Evolutionary conservation across 2,329 filamentous ascomycete genomes (phyloP), one percentile per base, ranked within the genome.

Genomic region (Thelonectria olida): DNA sequence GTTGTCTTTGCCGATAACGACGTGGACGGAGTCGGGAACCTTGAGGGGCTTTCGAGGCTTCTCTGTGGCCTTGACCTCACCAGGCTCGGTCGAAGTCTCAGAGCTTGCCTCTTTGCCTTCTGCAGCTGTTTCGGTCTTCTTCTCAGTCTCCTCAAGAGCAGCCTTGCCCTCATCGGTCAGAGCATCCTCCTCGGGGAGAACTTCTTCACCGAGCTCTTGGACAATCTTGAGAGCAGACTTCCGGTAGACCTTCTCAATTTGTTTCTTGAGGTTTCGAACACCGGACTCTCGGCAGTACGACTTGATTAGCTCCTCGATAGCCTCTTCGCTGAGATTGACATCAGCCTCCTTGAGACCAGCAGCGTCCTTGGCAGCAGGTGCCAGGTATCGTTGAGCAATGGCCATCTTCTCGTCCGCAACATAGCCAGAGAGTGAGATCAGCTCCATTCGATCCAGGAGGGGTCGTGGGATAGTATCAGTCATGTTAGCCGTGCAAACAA

Each of bases 381-480:
- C 92, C 23, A 99, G 87, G 74, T 99, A 99, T 67, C 88, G 88
- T 75, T 99, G 91, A 4, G 96, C 96, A 72, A 99, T 99, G 3
- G 96, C 95, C 89, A 97, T 97, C 85, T 99, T 99, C 84, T 99
- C 96, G 67, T 99, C 95, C 0, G 95, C 90, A 51, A 99, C 95
- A 74, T 99, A 99, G 10, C 96, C 96, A 34, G 95, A 98, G 2
- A 99, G 85, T 64, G 96, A 89, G 68, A 99, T 99, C 72, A 98
- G 88, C 77, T 99, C 96, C 96, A 99, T 99, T 69, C 96, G 90
- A 75, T 99, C 96, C 15, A 98, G 85, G 0, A 99, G 84, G 3
- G 96, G 96, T 41, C 94, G 88, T 15, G 96, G 96, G 63, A 99
- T 99, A 0, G 96, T 99, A 73, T 99, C 96, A 0, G 94, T 97